phyloP scores from a whole-genome alignment of 2,329 filamentous ascomycete genomes.

The Metarhizium brunneum region DNA sequence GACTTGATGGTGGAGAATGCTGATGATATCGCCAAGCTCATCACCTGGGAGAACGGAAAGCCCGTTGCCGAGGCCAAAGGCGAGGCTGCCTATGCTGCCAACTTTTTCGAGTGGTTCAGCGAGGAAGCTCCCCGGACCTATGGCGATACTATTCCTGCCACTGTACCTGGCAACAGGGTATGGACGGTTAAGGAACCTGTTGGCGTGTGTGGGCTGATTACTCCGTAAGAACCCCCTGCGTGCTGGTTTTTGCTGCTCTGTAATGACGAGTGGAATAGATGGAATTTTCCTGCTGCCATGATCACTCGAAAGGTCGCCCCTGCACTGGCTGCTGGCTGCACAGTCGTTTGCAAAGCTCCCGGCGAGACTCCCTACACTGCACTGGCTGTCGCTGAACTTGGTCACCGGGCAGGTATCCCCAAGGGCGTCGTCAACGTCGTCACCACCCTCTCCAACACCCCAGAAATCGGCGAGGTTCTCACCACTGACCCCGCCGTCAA shows the following conservation, averaged over 20 bases:
- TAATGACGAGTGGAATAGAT: conserved; percentile 29
- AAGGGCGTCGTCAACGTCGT: conserved; percentile 87
- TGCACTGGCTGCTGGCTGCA: conserved; percentile 87
- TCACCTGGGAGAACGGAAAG: conserved; percentile 89
- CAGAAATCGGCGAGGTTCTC: conserved; percentile 65
- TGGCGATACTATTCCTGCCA: conserved; percentile 66
- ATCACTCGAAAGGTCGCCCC: conserved; percentile 62
- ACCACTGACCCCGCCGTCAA: conserved; percentile 65
- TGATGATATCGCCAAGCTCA: conserved; percentile 72
- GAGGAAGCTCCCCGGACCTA: conserved; percentile 68
- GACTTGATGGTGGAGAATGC: conserved; percentile 69
- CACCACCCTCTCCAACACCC: conserved; percentile 69
- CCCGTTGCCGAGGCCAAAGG: conserved; percentile 65
- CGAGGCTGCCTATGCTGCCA: conserved; percentile 63
- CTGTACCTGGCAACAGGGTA: conserved; percentile 62
- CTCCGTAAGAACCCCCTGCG: conserved; percentile 41
- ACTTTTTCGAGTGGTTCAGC: conserved; percentile 73
- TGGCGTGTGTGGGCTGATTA: conserved; percentile 74
- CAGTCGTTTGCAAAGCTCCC: conserved; percentile 84
- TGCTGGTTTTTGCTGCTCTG: neutral
- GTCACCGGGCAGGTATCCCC: conserved; percentile 78
- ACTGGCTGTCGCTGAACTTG: conserved; percentile 79
- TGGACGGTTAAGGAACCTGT: conserved; percentile 76
- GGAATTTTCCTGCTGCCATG: conserved; percentile 82
- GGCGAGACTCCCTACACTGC: conserved; percentile 89